Conservation (phyloP, 768 basidiomycete genomes). For the Suillus variegatus region DNA sequence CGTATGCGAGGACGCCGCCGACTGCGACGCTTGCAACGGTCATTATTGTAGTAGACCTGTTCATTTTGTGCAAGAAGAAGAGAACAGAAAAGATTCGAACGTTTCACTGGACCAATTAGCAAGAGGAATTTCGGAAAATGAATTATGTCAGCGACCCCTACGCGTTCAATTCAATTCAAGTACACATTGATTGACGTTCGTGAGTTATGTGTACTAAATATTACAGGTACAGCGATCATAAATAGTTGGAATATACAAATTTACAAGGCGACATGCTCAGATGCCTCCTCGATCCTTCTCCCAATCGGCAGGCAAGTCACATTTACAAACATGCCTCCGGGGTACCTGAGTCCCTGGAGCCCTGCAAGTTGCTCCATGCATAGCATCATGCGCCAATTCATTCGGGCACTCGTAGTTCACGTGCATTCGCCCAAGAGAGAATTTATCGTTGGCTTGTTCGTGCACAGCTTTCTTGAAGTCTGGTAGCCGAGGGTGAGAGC, state of each 20-base stretch:
- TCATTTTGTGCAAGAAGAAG: conserved; percentile 28
- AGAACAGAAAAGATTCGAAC: conserved; percentile 5
- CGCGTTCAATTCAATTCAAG: not conserved
- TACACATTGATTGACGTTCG: not conserved
- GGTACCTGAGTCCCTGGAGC: not conserved
- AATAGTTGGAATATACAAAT: not conserved
- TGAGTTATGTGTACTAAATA: not conserved
- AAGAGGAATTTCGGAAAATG: conserved; percentile 11
- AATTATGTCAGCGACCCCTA: conserved; percentile 21
- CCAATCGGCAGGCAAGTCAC: conserved; percentile 5
- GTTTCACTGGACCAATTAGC: conserved; percentile 11
- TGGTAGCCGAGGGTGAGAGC: not conserved
- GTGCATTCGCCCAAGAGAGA: not conserved
- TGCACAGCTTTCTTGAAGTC: not conserved
- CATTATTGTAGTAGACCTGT: conserved; percentile 39
- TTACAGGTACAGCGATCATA: not conserved
- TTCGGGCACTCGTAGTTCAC: not conserved
- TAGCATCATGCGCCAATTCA: not conserved
- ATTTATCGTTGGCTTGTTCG: not conserved
- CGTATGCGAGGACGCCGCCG: conserved; percentile 71
- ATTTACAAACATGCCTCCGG: not conserved
- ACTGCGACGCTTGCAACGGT: conserved; percentile 49
- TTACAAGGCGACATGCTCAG: not conserved
- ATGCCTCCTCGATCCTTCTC: not conserved
- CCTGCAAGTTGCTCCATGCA: conserved; percentile 4